Percentiles rank a stretch among this genome's conserved stretches.
These are phyloP conservation scores for Sesbania bispinosa DNA, from an alignment of 306 rosid species.

Conservation along the genomic window DNA sequence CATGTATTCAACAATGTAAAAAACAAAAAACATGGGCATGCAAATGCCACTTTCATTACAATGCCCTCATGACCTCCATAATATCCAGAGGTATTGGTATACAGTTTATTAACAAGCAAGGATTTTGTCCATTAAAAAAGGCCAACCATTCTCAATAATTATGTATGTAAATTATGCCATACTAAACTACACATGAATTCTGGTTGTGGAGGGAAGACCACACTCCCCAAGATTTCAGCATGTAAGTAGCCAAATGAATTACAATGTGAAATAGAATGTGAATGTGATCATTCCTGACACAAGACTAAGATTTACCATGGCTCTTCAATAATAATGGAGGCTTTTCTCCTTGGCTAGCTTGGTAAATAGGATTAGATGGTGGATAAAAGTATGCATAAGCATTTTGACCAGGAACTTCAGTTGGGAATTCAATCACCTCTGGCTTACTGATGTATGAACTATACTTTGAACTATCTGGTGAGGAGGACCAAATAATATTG, in stretches of 20 bases:
- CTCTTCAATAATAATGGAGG: constrained; percentile 84
- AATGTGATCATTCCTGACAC: not conserved
- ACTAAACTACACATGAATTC: not conserved
- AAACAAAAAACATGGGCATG: not conserved
- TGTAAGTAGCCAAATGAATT: not conserved
- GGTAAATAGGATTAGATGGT: constrained; percentile 64
- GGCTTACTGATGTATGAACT: constrained; percentile 72
- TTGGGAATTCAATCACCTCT: constrained; percentile 86
- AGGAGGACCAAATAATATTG: constrained; percentile 78
- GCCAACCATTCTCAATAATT: not conserved
- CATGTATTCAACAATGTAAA: not conserved
- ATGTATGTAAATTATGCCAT: not conserved
- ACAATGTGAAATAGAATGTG: too few species aligned
- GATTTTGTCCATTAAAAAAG: not conserved
- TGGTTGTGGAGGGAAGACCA: not conserved
- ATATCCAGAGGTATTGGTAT: not conserved
- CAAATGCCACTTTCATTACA: not conserved
- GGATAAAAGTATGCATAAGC: constrained; percentile 94
- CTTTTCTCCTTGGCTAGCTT: constrained; percentile 65
- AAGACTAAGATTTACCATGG: constrained; percentile 59
- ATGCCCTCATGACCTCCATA: not conserved
- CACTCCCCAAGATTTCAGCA: not conserved
- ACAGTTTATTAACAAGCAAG: not conserved
- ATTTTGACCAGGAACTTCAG: constrained; percentile 83
- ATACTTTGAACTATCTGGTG: constrained; percentile 72